A percentile compares a stretch with the other conserved stretches of the same genome.
Evolutionary conservation across 768 basidiomycete genomes (phyloP).

Genomic region (Gautieria morchelliformis): DNA sequence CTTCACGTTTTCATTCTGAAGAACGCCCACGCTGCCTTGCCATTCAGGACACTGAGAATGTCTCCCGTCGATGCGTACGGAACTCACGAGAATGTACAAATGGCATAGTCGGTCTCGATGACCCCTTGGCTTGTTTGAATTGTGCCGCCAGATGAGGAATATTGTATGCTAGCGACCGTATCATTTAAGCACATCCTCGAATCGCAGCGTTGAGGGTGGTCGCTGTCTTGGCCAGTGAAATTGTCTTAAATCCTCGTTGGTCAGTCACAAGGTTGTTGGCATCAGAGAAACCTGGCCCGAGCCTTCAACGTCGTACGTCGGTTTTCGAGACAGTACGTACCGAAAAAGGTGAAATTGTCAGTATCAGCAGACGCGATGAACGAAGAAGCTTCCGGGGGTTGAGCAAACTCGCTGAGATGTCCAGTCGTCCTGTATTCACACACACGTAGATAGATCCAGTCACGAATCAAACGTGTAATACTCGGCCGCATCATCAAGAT

Average conservation of each 20-base stretch:
- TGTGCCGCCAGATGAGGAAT: conserved; percentile 2
- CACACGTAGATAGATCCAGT: too few relatives aligned
- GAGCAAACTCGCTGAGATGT: too few relatives aligned
- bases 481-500: too few relatives aligned
- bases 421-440: too few relatives aligned
- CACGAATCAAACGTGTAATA: too few relatives aligned
- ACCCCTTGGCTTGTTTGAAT: conserved; percentile 1
- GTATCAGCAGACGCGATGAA: too few relatives aligned
- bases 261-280: conserved; percentile 11
- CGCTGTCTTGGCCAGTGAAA: conserved; percentile 1
- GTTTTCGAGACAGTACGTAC: too few relatives aligned
- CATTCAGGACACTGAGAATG: neutral
- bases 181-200: neutral
- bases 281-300: conserved; percentile 8
- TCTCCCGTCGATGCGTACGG: neutral
- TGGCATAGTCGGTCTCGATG: conserved; percentile 5
- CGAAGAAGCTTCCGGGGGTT: too few relatives aligned
- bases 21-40: conserved; percentile 4
- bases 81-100: conserved; percentile 7
- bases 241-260: conserved; percentile 9
- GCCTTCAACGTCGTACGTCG: too few relatives aligned
- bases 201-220: conserved; percentile 2
- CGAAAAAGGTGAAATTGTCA: too few relatives aligned
- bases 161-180: conserved; percentile 1
- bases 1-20: conserved; percentile 6